Evolutionary conservation across 352 stramenopile genomes (phyloP), one percentile per base, ranked within the genome.

Genomic region (Phytophthora sp.): DNA sequence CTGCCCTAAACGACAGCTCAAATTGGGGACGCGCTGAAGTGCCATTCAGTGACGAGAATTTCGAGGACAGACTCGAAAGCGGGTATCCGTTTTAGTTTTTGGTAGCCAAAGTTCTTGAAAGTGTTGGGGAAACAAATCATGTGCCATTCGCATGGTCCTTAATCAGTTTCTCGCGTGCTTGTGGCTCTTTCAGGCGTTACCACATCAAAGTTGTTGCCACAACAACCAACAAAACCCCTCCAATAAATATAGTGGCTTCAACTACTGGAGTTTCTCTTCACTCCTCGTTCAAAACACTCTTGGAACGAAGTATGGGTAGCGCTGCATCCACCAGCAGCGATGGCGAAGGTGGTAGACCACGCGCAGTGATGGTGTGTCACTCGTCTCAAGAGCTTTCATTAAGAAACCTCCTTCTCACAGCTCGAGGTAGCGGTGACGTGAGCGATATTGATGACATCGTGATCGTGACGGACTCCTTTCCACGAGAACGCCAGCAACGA

Each of bases 401-500:
- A 18, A 26, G 28, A 28, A 32, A 26, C 6, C 35, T 71, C 39
- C 41, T 61, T 41, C 21, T 23, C 21, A 20, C 35, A 5, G 54
- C 28, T 1, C 5, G 9, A 5, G 43, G 21, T 17, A 28, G 20
- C 34, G 31, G 23, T 32, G 45, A 64, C 11, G 8, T 12, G 20
- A 54, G 23, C 28, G 42, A 23, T 27, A 23, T 49, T 10, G 38
- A 44, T 4, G 53, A 74, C 43, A 15, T 75, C 7, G 31, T 77
- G 12, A 46, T 84, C 21, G 30, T 86, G 13, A 86, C 74, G 1
- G 76, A 86, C 15, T 18, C 10, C 1, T 83, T 54, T 17, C 79
- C 79, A 17, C 37, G 31, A 6, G 72, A 86, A 44, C 39, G 60
- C 6, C 62, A 84, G 21, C 48, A 69, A 3, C 74, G 74, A 0